A percentile compares a stretch with the other conserved stretches of the same genome.
These are phyloP conservation scores for Zoysia japonica DNA, from an alignment of 176 grass and related monocot genomes.

Conservation along the genomic window DNA sequence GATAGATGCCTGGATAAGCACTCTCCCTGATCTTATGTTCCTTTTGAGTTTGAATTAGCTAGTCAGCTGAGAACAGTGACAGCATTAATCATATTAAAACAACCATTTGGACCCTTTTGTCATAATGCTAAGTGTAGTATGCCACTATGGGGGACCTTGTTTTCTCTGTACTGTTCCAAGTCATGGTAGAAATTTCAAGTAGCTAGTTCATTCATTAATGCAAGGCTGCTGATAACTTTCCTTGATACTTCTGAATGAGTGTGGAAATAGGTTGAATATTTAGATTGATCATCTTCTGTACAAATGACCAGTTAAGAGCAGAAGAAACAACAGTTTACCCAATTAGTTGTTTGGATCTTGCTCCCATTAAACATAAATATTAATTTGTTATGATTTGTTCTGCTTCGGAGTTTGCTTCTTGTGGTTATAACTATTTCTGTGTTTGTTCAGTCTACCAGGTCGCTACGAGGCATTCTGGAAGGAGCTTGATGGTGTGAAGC, in stretches of 20 bases:
- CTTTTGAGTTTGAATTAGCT: slow-evolving; percentile 3
- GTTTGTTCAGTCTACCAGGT: slow-evolving; percentile 61
- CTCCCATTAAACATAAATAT: background rate
- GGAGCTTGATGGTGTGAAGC: slow-evolving; percentile 70
- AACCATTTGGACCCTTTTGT: background rate
- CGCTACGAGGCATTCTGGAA: slow-evolving; percentile 90
- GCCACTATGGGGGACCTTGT: background rate
- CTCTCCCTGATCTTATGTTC: background rate
- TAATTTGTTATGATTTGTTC: background rate
- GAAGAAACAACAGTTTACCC: background rate
- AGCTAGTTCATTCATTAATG: background rate
- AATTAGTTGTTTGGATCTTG: background rate
- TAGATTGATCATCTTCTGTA: background rate
- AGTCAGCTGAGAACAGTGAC: background rate
- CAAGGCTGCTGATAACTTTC: background rate
- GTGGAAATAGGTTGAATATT: background rate
- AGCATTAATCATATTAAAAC: background rate
- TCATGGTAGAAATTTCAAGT: background rate
- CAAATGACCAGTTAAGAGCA: slow-evolving; percentile 1
- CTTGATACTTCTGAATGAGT: background rate
- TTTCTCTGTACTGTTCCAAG: background rate
- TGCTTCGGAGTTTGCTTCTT: slow-evolving; percentile 14
- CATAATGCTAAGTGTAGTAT: background rate
- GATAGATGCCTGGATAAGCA: background rate
- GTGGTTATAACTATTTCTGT: slow-evolving; percentile 25